Conservation (phyloP, 73 alveolate species). For the Paramecium pentaurelia region DNA sequence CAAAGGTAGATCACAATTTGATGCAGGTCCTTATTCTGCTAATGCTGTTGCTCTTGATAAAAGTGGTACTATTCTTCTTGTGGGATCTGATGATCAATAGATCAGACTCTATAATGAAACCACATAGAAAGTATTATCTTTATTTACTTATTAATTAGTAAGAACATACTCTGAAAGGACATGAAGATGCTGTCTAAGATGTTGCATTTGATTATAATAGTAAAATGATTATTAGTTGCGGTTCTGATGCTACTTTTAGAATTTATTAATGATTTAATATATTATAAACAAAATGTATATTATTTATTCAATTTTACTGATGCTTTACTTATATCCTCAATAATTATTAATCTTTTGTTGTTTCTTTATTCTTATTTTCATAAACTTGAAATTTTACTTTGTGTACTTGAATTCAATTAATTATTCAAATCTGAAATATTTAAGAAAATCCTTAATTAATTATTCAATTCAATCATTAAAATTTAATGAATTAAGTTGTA, state of each 20-base stretch:
- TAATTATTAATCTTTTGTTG: too few species aligned
- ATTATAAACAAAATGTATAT: neutral
- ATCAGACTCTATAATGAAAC: slow-evolving; percentile 78
- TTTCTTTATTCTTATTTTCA: neutral
- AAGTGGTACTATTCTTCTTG: slow-evolving; percentile 87
- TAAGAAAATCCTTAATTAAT: neutral
- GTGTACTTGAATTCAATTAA: neutral
- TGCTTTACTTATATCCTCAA: too few species aligned
- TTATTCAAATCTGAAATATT: neutral
- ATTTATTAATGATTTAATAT: slow-evolving; percentile 89
- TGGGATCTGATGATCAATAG: slow-evolving; percentile 89
- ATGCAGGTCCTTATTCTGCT: slow-evolving; percentile 95
- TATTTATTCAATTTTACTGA: neutral
- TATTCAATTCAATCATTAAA: neutral
- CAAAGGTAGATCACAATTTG: slow-evolving; percentile 91
- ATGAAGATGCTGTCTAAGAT: slow-evolving; percentile 97
- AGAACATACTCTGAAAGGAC: slow-evolving; percentile 90
- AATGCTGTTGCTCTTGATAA: slow-evolving; percentile 94
- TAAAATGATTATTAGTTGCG: slow-evolving; percentile 86
- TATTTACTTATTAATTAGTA: neutral
- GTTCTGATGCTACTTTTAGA: slow-evolving; percentile 98
- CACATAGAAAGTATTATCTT: slow-evolving; percentile 45
- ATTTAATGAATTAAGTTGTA: neutral
- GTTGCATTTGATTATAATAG: slow-evolving; percentile 92
- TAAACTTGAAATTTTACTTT: neutral